phyloP scores from a whole-genome alignment of 495 filamentous ascomycete species.

The Neurospora terricola region DNA sequence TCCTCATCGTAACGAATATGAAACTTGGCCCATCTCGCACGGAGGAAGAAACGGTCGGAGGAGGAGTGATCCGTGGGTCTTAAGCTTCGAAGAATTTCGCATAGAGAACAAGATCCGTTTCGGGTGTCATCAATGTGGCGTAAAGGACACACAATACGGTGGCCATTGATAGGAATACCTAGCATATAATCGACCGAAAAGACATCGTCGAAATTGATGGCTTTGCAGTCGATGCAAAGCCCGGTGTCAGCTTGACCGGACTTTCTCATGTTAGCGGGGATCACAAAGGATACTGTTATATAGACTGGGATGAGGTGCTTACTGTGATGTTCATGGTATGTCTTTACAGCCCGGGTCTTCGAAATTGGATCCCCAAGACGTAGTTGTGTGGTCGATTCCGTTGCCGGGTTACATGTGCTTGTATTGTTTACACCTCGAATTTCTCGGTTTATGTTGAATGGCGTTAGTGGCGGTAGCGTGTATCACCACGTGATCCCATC shows the following conservation, averaged over 20 bases:
- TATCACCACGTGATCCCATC: not conserved
- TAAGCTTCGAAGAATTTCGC: not conserved
- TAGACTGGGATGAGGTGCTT: not conserved
- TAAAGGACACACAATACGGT: not conserved
- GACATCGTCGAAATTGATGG: not conserved
- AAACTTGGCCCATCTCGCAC: not conserved
- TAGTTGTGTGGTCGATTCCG: not conserved
- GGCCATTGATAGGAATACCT: accelerated
- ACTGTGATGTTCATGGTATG: not conserved
- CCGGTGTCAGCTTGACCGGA: not conserved
- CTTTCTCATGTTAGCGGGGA: not conserved
- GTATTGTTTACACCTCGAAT: not conserved
- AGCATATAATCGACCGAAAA: not conserved
- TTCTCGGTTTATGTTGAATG: not conserved
- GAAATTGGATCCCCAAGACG: not conserved
- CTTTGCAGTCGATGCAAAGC: not conserved
- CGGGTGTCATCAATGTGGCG: not conserved
- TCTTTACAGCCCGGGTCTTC: not conserved
- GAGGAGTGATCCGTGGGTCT: not conserved
- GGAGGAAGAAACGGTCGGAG: not conserved
- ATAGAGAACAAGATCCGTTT: not conserved
- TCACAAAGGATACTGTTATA: not conserved
- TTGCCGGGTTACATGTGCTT: not conserved
- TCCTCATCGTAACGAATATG: too few species aligned
- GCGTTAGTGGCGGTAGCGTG: not conserved